These are phyloP conservation scores for Gaeumannomyces sp. DNA, from an alignment of 2,329 filamentous ascomycete genomes.

Conservation along the genomic window DNA sequence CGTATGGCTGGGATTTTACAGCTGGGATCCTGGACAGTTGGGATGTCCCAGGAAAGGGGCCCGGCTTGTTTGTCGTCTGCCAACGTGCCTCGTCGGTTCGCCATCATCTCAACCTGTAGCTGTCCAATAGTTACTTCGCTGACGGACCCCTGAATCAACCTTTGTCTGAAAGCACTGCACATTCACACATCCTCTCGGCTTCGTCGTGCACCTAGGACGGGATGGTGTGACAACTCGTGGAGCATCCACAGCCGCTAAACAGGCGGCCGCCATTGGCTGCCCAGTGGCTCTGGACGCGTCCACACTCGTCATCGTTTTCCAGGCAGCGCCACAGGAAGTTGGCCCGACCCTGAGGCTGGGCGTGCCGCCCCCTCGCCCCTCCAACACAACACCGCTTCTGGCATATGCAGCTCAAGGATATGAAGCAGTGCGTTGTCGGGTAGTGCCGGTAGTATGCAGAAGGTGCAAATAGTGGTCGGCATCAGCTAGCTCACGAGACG, in stretches of 20 bases:
- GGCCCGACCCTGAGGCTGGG: not conserved
- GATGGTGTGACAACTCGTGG: not conserved
- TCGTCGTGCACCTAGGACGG: not conserved
- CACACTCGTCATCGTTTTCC: conserved; percentile 4
- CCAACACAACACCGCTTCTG: not conserved
- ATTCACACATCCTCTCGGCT: not conserved
- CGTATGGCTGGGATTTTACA: not conserved
- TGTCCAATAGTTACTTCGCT: not conserved
- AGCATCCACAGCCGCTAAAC: not conserved
- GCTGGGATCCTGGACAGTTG: not conserved
- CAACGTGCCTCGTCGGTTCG: not conserved
- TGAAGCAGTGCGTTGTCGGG: not conserved
- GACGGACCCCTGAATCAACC: not conserved
- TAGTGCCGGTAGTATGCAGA: not conserved
- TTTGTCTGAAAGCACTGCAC: not conserved
- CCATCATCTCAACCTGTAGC: no score
- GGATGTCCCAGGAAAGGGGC: not conserved
- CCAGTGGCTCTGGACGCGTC: not conserved
- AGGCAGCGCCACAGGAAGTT: not conserved
- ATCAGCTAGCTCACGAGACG: no score
- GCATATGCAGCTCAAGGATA: not conserved
- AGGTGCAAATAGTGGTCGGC: no score
- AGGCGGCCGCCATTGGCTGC: not conserved
- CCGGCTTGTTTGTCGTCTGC: not conserved
- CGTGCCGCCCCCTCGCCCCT: not conserved